Evolutionary conservation across 306 rosid species (phyloP), one percentile per base, ranked within the genome.

Genomic region (Cucurbita moschata): DNA sequence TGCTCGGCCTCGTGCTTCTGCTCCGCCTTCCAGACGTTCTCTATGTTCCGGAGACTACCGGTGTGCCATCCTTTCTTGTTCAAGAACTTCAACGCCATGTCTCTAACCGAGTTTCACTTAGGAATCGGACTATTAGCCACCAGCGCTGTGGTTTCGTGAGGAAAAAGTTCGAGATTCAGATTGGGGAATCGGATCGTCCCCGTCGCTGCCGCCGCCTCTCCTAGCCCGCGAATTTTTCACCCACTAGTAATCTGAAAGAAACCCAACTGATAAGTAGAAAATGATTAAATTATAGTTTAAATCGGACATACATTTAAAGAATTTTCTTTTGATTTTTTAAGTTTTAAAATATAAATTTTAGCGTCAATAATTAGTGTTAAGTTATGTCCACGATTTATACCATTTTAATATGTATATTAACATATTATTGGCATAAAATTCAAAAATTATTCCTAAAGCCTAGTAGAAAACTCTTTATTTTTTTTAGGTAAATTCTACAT

Each of bases 41-140:
- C 98, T 0, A 90, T 90, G 89, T 94, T 94, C 57, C 97, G 80
- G 10, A 94, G 83, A 52, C 96, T 90, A 1, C 97, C 98, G n/a
- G 98, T 94, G 83, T 94, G 98, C 98, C 98, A 94, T 77, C 98
- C 98, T 77, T 94, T 94, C 90, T 94, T 89, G 92, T 94, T 94
- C 96, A 94, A 52, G 81, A 94, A 94, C 65, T 90, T 94, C 78
- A 94, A 63, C 38, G 89, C 97, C 98, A 90, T 94, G 46, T 51
- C 83, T 10, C 58, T 21, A 35, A 40, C 55, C 18, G 44, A 52
- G 49, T 67, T 62, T 49, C 71, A 23, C 10, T 11, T 10, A 4
- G 8, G 63, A 35, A 23, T 57, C 63, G 16, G 63, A 64, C 5
- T 64, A n/a, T n/a, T 26, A 1, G 23, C 21, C 11, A 68, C 57